Evolutionary conservation across 345 rosid genomes (phyloP), one percentile per base, ranked within the genome.

Genomic region (Salix caprea): DNA sequence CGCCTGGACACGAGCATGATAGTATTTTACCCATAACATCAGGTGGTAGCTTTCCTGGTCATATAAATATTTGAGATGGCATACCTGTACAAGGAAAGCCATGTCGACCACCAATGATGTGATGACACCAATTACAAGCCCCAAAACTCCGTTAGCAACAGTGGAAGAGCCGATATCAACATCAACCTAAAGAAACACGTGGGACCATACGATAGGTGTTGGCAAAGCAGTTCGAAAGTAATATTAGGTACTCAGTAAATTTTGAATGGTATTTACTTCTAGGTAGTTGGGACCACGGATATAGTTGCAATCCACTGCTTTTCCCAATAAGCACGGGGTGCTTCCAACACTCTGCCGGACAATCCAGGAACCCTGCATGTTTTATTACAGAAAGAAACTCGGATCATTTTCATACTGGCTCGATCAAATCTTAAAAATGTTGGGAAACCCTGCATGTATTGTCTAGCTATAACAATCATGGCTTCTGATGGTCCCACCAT

Each of bases 331-430:
- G 82, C 99, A 96, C 7, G 99, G 97, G 32, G 97, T 96, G 86
- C 97, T 96, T 80, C 99, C 99, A 73, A 91, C 99, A 76, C 99
- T 96, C 84, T 96, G 99, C 61, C 97, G 91, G 70, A 96, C 99
- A 67, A 96, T 94, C 99, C 99, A 96, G 36, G 99, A 96, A 18
- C 99, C 99, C 99, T 94, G 88, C 77, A 74, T 58, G 52, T 30
- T 67, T 69, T 4, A 56, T 24, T 56, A 56, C 60, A 72, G 60
- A 32, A n/a, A 71, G 16, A 34, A 39, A 48, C 37, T 12, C n/a
- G 2, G 2, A 62, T 44, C 50, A 77, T 50, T 71, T 23, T 30
- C 40, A 30, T 30, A 69, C 50, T 61, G 71, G 62, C 70, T 77
- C 16, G 19, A 69, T 66, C 32, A 58, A 40, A 13, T 36, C 67